Evolutionary conservation across 257 asterid genomes (phyloP).

Genomic region (Plectranthus barbatus): DNA sequence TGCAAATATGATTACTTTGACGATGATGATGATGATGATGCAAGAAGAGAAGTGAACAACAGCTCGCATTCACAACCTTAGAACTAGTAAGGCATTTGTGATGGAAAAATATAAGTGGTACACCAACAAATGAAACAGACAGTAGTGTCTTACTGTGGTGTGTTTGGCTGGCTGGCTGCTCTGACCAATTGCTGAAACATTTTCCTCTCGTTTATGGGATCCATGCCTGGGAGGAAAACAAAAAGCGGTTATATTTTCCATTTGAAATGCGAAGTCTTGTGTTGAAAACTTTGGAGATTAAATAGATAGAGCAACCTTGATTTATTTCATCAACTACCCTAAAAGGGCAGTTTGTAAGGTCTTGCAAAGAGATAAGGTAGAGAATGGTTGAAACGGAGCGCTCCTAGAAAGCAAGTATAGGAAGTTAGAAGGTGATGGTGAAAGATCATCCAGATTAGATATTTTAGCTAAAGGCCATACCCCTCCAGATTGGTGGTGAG

Average conservation of each 20-base stretch:
- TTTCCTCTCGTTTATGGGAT: constrained; percentile 93
- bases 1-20: not conserved
- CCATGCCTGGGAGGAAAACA: constrained; percentile 64
- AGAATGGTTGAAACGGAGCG: constrained; percentile 97
- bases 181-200: constrained; percentile 97
- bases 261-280: not conserved
- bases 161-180: constrained; percentile 86
- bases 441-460: constrained; percentile 16
- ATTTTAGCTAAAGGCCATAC: constrained; percentile 31
- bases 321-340: constrained; percentile 98
- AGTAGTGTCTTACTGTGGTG: constrained; percentile 68
- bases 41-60: not conserved
- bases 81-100: not conserved
- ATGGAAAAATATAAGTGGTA: not conserved
- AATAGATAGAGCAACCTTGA: constrained; percentile 59
- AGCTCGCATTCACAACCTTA: not conserved
- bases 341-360: constrained; percentile 90
- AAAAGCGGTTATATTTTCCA: not conserved
- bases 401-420: constrained; percentile 39
- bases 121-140: not conserved
- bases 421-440: constrained; percentile 18
- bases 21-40: not conserved
- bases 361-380: constrained; percentile 93
- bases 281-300: constrained; percentile 1
- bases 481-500: constrained; percentile 99